These are phyloP conservation scores for Cornus controversa DNA, from an alignment of 148 eudicot species.

Conservation along the genomic window DNA sequence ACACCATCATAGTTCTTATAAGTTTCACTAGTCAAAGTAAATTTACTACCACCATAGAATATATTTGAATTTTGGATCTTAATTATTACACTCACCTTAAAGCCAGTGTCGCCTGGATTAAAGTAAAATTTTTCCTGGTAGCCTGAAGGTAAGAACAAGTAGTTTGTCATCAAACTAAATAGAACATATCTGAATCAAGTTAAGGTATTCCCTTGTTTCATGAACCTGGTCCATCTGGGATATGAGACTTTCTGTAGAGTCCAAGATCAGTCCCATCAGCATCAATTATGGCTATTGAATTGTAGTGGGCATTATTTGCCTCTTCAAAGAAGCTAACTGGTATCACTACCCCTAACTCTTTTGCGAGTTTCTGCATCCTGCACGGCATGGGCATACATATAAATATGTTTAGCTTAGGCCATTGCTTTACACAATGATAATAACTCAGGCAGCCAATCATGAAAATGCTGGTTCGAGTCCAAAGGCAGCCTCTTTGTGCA, in stretches of 20 bases:
- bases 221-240: conserved; percentile 97
- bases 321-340: conserved; percentile 98
- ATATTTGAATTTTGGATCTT: background rate
- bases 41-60: background rate
- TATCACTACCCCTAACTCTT: conserved; percentile 91
- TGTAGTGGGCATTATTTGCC: conserved; percentile 96
- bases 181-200: background rate
- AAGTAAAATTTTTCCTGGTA: conserved; percentile 98
- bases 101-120: conserved; percentile 95
- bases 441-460: background rate
- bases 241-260: conserved; percentile 90
- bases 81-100: conserved; percentile 59
- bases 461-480: background rate
- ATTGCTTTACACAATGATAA: too few species aligned
- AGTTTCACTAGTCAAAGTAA: conserved; percentile 13
- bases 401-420: background rate
- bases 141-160: conserved; percentile 39
- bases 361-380: conserved; percentile 95
- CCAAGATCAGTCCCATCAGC: conserved; percentile 97
- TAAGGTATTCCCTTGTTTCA: conserved; percentile 1
- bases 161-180: background rate
- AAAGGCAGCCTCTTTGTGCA: too few species aligned
- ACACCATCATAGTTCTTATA: conserved; percentile 22
- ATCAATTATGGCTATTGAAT: conserved; percentile 90
- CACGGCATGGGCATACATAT: background rate